Evolutionary conservation across 2,329 filamentous ascomycete genomes (phyloP).

Genomic region (Pyricularia pennisetigena): DNA sequence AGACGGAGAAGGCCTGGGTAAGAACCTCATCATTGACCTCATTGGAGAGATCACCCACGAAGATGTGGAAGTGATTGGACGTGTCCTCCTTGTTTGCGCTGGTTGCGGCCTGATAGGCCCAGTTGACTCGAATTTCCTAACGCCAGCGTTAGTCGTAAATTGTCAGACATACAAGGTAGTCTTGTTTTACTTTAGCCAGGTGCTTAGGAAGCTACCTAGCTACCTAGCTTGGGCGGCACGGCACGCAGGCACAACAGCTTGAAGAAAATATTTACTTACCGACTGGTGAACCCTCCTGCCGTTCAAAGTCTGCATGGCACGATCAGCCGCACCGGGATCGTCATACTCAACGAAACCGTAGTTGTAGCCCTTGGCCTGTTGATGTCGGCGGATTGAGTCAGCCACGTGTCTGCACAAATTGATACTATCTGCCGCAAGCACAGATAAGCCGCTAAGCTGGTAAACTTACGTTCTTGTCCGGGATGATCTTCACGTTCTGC

Average conservation of each 20-base stretch:
- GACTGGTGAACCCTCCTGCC: constrained; percentile 91
- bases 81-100: constrained; percentile 92
- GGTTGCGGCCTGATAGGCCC: constrained; percentile 98
- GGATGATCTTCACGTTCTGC: constrained; percentile 98
- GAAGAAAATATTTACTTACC: constrained; percentile 42
- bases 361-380: constrained; percentile 88
- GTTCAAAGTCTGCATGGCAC: constrained; percentile 95
- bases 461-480: constrained; percentile 93
- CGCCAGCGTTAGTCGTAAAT: neutral
- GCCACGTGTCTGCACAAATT: neutral
- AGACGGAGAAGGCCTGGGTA: constrained; percentile 87
- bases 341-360: constrained; percentile 99
- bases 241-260: neutral
- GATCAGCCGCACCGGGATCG: constrained; percentile 89
- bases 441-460: neutral
- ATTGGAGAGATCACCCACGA: constrained; percentile 94
- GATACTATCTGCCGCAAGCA: neutral
- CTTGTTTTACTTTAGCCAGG: neutral
- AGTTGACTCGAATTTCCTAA: constrained; percentile 97
- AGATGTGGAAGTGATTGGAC: constrained; percentile 97
- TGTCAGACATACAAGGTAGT: neutral
- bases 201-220: neutral
- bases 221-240: constrained; percentile 4
- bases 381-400: neutral
- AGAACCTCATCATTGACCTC: constrained; percentile 97